Base-by-base conservation (phyloP, 768 basidiomycete genomes). In the Amanita brunnescens region DNA sequence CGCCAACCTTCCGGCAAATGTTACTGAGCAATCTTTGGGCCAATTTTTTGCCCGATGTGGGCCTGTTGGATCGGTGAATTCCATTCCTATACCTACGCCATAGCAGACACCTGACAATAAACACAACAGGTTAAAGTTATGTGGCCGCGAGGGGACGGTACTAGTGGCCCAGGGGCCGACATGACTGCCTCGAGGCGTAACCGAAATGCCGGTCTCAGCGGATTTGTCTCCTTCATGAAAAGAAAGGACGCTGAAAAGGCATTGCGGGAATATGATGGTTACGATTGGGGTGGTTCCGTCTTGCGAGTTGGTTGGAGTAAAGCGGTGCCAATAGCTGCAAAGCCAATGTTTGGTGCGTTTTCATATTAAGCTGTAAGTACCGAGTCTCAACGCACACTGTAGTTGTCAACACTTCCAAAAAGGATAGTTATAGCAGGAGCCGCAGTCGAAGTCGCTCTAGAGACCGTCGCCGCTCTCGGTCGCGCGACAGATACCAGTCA, bases 211-310 rank as follows among this genome's bases (percentile, higher is more conserved):
- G 90, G 91, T 13, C 73, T 98, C 18, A 92, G 91, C 60, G 96
- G 96, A 1, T 99, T 99, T 61, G 96, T 99, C 16, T 90, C 93
- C 0, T 98, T 86, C 66, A 96, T 98, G 91, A 90, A 83, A 58
- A 78, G 96, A 46, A 81, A 80, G 57, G 92, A 93, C 59, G 95
- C 96, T 2, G 95, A 98, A 62, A 71, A 67, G 38, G 95, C 95
- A 2, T 71, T 96, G 18, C 83, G 87, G 21, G 88, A 95, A 62
- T 78, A 91, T 50, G 96, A 99, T 59, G 93, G 94, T 2, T 81
- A 85, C 54, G 91, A 96, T 39, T 99, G 95, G 96, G 91, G 89
- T 52, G 94, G 94, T 6, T 88, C 78, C 34, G 65, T 90, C 18
- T 70, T 99, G 3, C 76, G 91, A 12, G 91, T 94, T 5, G 92